Base-by-base conservation (phyloP, 176 grass and related monocot species). In the Poa pratensis region DNA sequence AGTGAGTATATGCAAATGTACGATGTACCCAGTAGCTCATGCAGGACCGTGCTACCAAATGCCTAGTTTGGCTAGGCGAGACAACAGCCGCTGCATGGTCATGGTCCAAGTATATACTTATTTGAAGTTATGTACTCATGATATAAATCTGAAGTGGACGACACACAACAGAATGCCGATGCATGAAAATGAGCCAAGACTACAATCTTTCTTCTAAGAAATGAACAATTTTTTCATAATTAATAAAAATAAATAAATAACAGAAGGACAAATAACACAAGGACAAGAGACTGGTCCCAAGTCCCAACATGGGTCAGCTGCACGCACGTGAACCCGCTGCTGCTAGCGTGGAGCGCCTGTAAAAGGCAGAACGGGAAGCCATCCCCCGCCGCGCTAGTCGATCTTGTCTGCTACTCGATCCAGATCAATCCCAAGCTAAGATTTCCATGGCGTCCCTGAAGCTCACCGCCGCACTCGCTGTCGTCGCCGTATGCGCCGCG, bases 321-420 rank as follows among this genome's bases (percentile, higher is more conserved):
- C 28, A 65, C 30, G 4, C 73, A 75, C 48, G 73, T 75, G 46
- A 19, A 2, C 65, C 46, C 5, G 26, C 73, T 34, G 70, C 43
- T 46, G 22, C 70, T 73, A 50, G 26, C 48, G 16, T 51, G 15
- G n/a, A 78, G 76, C 12, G 77, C 16, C 58, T 79, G 40, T 63
- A 63, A 20, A 76, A n/a, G 28, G 37, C 69, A 2, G 20, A 2
- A 2, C 1, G 37, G 13, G 13, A 50, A 73, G 14, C 73, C 73
- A 53, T 53, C 73, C 53, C 45, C 2, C 24, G 7, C 27, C 0
- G 26, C 34, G 73, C 26, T 10, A 9, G 9, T 20, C 27, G 8
- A 75, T 75, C 72, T 52, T 24, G 46, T 10, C 48, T 75, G 48
- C 49, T 11, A 11, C 80, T 69, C 15, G 48, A 81, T 69, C 49